Percentiles rank a stretch among this genome's conserved stretches.
These are phyloP conservation scores for Lachancea mirantina DNA, from an alignment of 805 yeast species.

Conservation along the genomic window DNA sequence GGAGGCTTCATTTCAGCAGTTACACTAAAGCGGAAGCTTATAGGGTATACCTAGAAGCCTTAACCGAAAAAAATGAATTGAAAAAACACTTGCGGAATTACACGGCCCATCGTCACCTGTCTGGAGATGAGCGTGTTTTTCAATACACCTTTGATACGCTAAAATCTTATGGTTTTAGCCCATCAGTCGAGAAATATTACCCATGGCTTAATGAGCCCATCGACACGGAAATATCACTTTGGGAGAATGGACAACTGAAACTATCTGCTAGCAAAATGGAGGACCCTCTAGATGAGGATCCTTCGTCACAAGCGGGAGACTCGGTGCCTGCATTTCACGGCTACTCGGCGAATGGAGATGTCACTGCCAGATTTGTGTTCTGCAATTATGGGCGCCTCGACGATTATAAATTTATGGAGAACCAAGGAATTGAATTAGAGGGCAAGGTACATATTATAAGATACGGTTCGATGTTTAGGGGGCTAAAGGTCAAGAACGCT, in stretches of 20 bases:
- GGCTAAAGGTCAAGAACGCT: constrained; percentile 55
- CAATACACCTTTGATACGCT: constrained; percentile 47
- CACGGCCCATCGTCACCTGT: constrained; percentile 23
- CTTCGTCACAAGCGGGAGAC: constrained; percentile 34
- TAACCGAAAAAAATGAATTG: constrained; percentile 33
- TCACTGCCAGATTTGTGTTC: constrained; percentile 47
- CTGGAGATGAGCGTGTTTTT: constrained; percentile 40
- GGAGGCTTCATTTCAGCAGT: constrained; percentile 61
- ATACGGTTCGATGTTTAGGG: constrained; percentile 43
- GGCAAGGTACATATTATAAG: constrained; percentile 57
- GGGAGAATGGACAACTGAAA: constrained; percentile 29
- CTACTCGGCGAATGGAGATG: constrained; percentile 58
- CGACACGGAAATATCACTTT: constrained; percentile 35
- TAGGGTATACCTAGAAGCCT: constrained; percentile 44
- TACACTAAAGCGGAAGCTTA: constrained; percentile 65
- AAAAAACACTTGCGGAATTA: constrained; percentile 22
- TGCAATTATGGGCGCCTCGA: constrained; percentile 53
- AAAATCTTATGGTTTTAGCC: constrained; percentile 43
- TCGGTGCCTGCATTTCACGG: constrained; percentile 49
- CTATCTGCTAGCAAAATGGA: constrained; percentile 48
- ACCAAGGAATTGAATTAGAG: constrained; percentile 37
- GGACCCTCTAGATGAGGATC: constrained; percentile 38
- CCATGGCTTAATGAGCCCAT: constrained; percentile 48
- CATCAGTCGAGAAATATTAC: constrained; percentile 48
- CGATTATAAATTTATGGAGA: constrained; percentile 43